These are phyloP conservation scores for Colletotrichum liriopes DNA, from an alignment of 2,329 filamentous ascomycete species.

Conservation along the genomic window DNA sequence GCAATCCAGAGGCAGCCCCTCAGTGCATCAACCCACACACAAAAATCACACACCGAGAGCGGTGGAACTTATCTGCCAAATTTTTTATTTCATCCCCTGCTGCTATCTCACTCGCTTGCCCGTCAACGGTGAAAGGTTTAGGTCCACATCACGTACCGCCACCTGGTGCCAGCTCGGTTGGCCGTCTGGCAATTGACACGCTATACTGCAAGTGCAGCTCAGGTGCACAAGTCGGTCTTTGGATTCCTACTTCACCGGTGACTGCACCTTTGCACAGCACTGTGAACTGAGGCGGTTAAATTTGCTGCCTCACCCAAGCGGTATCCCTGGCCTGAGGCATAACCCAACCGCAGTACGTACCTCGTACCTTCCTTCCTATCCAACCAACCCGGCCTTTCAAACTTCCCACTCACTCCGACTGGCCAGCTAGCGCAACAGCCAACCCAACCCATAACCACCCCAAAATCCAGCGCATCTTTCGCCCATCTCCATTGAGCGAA, in stretches of 20 bases:
- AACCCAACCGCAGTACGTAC: not conserved
- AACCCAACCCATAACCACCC: slow-evolving; percentile 1
- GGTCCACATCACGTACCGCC: not conserved
- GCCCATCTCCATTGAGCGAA: slow-evolving; percentile 9
- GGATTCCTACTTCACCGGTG: not conserved
- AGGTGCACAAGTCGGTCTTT: not conserved
- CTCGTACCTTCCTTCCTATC: not conserved
- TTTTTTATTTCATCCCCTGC: not conserved
- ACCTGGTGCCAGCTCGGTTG: not conserved
- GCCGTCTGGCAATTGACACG: not conserved
- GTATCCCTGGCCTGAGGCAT: not conserved
- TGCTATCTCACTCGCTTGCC: not conserved
- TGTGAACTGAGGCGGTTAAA: not conserved
- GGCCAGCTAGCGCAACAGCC: slow-evolving; percentile 8
- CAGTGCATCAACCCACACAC: not conserved
- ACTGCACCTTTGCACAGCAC: not conserved
- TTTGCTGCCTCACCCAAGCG: not conserved
- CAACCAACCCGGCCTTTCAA: not conserved
- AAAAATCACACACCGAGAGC: slow-evolving; percentile 14
- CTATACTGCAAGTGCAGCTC: not conserved
- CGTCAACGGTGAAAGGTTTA: not conserved
- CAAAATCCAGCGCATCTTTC: slow-evolving; percentile 10
- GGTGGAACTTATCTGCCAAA: slow-evolving; percentile 20
- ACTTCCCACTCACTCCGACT: not conserved
- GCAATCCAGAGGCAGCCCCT: slow-evolving; percentile 4